Evolutionary conservation across 2,329 filamentous ascomycete species (phyloP).

Genomic region (Davidsoniella eucalypti): DNA sequence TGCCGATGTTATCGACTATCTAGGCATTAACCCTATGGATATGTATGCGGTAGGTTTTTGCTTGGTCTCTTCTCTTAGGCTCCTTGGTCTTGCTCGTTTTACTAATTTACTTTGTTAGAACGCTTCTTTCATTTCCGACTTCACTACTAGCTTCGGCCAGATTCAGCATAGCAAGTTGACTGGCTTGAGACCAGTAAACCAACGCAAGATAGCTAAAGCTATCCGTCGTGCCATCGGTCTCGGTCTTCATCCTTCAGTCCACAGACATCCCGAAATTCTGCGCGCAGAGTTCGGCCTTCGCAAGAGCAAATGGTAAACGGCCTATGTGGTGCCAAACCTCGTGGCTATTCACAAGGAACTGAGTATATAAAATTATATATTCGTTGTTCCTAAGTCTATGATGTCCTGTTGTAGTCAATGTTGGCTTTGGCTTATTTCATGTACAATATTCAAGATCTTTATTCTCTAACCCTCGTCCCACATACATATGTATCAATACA

Average conservation of each 20-base stretch:
- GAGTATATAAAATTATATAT: too few species aligned
- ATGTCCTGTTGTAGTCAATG: too few species aligned
- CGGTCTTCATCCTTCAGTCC: conserved; percentile 80
- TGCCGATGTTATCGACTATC: conserved; percentile 59
- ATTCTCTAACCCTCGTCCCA: too few species aligned
- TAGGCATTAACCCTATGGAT: conserved; percentile 64
- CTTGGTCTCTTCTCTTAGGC: neutral
- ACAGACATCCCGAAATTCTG: conserved; percentile 73
- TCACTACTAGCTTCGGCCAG: conserved; percentile 66
- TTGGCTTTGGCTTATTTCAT: too few species aligned
- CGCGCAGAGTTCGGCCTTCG: conserved; percentile 21
- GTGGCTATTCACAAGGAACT: too few species aligned
- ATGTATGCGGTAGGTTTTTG: conserved; percentile 63
- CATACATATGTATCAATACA: too few species aligned
- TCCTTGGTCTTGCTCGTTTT: neutral
- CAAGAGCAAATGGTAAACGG: conserved; percentile 4
- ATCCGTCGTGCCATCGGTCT: conserved; percentile 77
- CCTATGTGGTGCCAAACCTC: too few species aligned
- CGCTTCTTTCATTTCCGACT: conserved; percentile 81
- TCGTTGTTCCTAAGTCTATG: too few species aligned
- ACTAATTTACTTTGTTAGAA: conserved; percentile 42
- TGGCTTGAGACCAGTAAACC: conserved; percentile 72
- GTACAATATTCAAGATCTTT: too few species aligned
- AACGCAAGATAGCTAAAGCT: conserved; percentile 84
- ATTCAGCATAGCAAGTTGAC: conserved; percentile 66